Base-by-base conservation (phyloP, 169 alveolate genomes). In the Amoebophrya sp. region DNA sequence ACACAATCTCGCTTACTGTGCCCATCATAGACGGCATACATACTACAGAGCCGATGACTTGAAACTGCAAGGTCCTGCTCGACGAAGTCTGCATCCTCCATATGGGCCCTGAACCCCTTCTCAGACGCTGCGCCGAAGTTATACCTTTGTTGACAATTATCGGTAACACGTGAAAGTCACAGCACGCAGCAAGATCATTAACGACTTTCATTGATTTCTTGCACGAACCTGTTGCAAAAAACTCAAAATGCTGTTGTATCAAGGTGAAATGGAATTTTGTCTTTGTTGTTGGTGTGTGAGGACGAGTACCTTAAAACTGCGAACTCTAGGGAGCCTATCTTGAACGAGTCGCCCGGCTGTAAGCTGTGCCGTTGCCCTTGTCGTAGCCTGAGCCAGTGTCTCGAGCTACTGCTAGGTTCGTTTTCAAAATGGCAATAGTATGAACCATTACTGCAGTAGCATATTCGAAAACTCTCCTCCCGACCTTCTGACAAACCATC, bases 1-100 rank as follows among this genome's bases (percentile, higher is more conserved):
- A 96, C 96, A 89, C 97, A 96, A 41, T 83, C 92, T 36, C 93
- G 93, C 39, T 97, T 97, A 6, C 97, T 96, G 90, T 96, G 97
- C 29, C 97, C 97, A 89, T 96, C 97, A 90, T 94, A 95, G 40
- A 96, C 94, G 24, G 94, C 97, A 90, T 93, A 95, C 40, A 95
- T 94, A 0, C 95, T 93, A 53, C 93, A 91, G 78, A 23, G 89
- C 14, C 78, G 54, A 23, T 39, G 47, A 18, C 41, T 78, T 55
- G 89, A 23, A 38, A 93, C 89, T 0, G 40, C 47, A 0, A 93
- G 54, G 41, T 90, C 91, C 76, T 93, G 93, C 77, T 90, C 24
- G 39, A 89, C 55, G n/a, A 91, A 6, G 40, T 93, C 94, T n/a
- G 76, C 94, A 89, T 93, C 94, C 55, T 93, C 94, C 94, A 93